These are phyloP conservation scores for Aspergillus sp. DNA, from an alignment of 2,329 filamentous ascomycete genomes.

Conservation along the genomic window DNA sequence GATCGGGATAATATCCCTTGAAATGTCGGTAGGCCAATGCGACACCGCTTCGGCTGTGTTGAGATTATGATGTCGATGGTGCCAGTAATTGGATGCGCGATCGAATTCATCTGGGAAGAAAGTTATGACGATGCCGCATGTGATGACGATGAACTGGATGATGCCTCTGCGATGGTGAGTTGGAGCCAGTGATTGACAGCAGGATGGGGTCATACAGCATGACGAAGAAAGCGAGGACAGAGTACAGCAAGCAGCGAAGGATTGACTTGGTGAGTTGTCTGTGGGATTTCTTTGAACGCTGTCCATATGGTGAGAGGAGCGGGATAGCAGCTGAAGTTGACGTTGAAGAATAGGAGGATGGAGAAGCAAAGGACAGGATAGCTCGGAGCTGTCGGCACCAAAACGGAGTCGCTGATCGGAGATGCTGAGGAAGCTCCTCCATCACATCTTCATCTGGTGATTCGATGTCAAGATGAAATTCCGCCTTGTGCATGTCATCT, in stretches of 20 bases:
- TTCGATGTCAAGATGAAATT: no score
- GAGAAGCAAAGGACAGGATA: neutral
- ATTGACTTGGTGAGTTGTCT: conserved; percentile 12
- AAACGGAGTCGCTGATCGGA: no score
- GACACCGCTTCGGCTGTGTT: conserved; percentile 28
- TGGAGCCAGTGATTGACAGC: neutral
- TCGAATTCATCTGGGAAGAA: conserved; percentile 41
- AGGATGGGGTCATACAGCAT: conserved; percentile 25
- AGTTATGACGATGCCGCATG: conserved; percentile 31
- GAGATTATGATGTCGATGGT: conserved; percentile 30
- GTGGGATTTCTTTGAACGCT: conserved; percentile 2
- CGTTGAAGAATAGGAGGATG: conserved; percentile 2
- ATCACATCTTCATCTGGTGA: no score
- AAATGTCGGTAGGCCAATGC: conserved; percentile 46
- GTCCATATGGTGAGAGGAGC: conserved; percentile 6
- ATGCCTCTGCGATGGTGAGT: conserved; percentile 28
- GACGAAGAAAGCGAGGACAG: conserved; percentile 20
- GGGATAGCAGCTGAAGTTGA: conserved; percentile 6
- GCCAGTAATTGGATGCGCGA: conserved; percentile 36
- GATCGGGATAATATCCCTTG: conserved; percentile 46
- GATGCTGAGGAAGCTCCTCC: no score
- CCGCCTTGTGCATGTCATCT: no score
- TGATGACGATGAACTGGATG: conserved; percentile 36
- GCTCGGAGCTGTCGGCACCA: neutral
- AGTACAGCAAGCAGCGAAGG: conserved; percentile 13